Percentiles rank a stretch among this genome's conserved stretches.
Evolutionary conservation across 176 grass and related monocot species (phyloP).

Genomic region (Guadua angustifolia): DNA sequence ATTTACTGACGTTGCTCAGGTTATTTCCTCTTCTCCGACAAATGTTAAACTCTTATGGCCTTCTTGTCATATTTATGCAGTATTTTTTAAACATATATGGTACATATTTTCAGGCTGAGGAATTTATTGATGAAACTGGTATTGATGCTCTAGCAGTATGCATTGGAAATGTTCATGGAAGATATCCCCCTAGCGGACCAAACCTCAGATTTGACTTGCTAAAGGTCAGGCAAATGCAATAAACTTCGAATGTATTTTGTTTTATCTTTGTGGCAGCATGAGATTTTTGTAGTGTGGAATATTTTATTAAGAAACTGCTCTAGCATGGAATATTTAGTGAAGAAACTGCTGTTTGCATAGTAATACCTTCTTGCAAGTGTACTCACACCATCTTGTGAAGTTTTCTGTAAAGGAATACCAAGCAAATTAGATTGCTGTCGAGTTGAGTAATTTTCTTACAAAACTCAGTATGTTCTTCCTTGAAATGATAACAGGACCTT

Average conservation of each 20-base stretch:
- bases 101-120: slow-evolving; percentile 65
- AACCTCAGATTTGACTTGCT: slow-evolving; percentile 83
- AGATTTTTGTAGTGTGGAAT: background rate
- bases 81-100: slow-evolving; percentile 27
- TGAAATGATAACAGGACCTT: slow-evolving; percentile 64
- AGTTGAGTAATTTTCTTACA: background rate
- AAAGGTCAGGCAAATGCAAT: slow-evolving; percentile 65
- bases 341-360: background rate
- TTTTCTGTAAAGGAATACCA: background rate
- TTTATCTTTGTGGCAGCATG: background rate
- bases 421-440: slow-evolving; percentile 2
- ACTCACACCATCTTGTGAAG: background rate
- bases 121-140: slow-evolving; percentile 84
- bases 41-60: slow-evolving; percentile 3
- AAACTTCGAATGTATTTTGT: background rate
- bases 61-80: slow-evolving; percentile 38
- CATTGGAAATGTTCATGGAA: slow-evolving; percentile 94
- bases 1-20: slow-evolving; percentile 84
- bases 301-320: background rate
- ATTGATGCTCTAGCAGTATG: slow-evolving; percentile 92
- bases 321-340: background rate
- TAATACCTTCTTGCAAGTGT: background rate
- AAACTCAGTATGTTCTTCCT: background rate
- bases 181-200: slow-evolving; percentile 79
- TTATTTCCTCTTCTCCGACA: slow-evolving; percentile 44